A percentile compares a stretch with the other conserved stretches of the same genome.
Conservation (phyloP, 345 rosid species). For the Chamaenerion angustifolium region DNA sequence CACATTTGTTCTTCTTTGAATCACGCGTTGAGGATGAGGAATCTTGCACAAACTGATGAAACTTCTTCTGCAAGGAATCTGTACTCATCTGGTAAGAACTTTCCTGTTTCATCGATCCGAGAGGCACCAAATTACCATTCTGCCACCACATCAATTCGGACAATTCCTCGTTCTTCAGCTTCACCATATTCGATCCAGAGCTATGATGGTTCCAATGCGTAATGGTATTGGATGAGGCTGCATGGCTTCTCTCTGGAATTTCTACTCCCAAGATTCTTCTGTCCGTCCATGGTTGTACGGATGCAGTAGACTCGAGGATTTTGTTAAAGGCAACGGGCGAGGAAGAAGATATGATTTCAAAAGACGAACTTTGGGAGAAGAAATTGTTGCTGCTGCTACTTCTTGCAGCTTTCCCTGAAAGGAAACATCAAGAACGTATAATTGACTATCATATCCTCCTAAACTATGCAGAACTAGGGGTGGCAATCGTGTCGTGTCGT, state of each 20-base stretch:
- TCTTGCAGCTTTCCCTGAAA: background rate
- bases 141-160: no score
- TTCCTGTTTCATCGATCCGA: constrained; percentile 11
- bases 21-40: constrained; percentile 19
- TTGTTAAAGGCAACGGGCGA: background rate
- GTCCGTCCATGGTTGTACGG: background rate
- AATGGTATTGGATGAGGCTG: background rate
- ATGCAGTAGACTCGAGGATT: background rate
- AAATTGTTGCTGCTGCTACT: background rate
- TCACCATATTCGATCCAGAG: no score
- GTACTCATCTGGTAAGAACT: constrained; percentile 22
- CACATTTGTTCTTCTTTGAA: constrained; percentile 19
- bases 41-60: constrained; percentile 24
- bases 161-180: no score
- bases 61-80: constrained; percentile 18
- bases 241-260: background rate
- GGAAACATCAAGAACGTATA: background rate
- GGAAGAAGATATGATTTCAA: background rate
- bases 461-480: no score
- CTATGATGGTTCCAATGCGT: no score
- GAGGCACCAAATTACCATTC: background rate
- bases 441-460: no score
- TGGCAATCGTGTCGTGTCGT: no score
- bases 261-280: constrained; percentile 1
- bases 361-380: background rate